phyloP scores from a whole-genome alignment of 179 eudicot species.

The Corrigiola litoralis region DNA sequence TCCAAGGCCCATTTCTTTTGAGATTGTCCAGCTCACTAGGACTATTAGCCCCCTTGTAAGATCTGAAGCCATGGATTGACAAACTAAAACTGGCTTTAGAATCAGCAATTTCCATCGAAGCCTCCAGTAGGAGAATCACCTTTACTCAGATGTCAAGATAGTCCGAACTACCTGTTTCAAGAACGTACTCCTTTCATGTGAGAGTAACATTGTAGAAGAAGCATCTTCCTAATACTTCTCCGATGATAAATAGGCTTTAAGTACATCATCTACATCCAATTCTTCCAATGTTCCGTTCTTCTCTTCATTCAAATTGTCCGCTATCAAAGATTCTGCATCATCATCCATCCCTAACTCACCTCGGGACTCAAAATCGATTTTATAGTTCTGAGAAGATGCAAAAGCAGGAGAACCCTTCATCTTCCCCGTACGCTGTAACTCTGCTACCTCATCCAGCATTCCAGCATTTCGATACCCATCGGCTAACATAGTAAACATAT shows the following conservation, averaged over 20 bases:
- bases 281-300: not conserved
- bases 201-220: not conserved
- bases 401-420: not conserved
- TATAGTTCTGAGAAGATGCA: not conserved
- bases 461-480: constrained; percentile 26
- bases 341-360: constrained; percentile 3
- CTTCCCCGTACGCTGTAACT: constrained; percentile 6
- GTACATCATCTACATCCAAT: constrained; percentile 5
- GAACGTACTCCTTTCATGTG: no score
- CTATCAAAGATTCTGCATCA: not conserved
- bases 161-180: no score
- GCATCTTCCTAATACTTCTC: not conserved
- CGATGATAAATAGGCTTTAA: constrained; percentile 1
- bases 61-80: no score
- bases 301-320: not conserved
- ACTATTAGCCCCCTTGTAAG: no score
- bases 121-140: no score
- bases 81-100: no score
- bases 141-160: no score
- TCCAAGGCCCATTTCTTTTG: no score
- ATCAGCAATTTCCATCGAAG: no score
- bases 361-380: not conserved
- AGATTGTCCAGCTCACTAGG: no score
- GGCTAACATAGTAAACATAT: constrained; percentile 12
- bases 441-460: constrained; percentile 27